Percentiles rank a stretch among this genome's conserved stretches.
These are phyloP conservation scores for Brassica balearica DNA, from an alignment of 441 rosid genomes.

Conservation along the genomic window DNA sequence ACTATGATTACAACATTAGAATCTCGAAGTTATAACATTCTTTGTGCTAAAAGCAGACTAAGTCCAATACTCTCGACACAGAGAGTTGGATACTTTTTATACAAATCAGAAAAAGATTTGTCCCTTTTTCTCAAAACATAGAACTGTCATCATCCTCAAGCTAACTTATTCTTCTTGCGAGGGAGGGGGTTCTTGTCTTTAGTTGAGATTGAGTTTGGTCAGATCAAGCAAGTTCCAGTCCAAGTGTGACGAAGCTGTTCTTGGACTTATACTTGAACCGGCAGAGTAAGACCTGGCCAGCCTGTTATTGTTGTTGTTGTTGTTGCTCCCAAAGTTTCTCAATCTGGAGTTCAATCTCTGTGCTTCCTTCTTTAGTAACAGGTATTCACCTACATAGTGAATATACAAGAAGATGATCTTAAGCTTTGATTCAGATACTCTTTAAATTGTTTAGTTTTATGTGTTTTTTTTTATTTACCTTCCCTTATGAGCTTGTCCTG, in stretches of 20 bases:
- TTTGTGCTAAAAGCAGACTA: conserved; percentile 11
- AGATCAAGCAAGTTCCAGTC: conserved; percentile 65
- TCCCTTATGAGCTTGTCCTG: conserved; percentile 64
- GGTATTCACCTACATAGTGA: conserved; percentile 60
- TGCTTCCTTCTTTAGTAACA: conserved; percentile 68
- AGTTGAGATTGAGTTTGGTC: conserved; percentile 60
- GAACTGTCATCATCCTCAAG: conserved; percentile 27
- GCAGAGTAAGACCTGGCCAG: conserved; percentile 45
- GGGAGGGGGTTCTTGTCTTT: conserved; percentile 25
- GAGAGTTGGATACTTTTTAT: conserved; percentile 31
- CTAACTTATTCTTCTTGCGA: conserved; percentile 29
- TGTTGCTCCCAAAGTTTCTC: conserved; percentile 43
- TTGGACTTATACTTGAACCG: conserved; percentile 45
- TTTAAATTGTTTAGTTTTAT: background rate
- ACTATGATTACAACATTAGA: conserved; percentile 19
- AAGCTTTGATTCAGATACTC: conserved; percentile 11
- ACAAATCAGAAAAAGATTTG: conserved; percentile 30
- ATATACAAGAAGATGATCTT: background rate
- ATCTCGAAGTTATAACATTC: conserved; percentile 18
- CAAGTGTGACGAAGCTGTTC: conserved; percentile 44
- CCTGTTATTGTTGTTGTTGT: conserved; percentile 42
- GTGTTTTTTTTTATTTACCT: conserved; percentile 46
- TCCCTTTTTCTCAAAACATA: conserved; percentile 19
- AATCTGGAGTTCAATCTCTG: conserved; percentile 57
- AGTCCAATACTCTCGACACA: conserved; percentile 7